These are phyloP conservation scores for Scheffersomyces insectosa DNA, from an alignment of 1,139 yeast genomes.

Conservation along the genomic window DNA sequence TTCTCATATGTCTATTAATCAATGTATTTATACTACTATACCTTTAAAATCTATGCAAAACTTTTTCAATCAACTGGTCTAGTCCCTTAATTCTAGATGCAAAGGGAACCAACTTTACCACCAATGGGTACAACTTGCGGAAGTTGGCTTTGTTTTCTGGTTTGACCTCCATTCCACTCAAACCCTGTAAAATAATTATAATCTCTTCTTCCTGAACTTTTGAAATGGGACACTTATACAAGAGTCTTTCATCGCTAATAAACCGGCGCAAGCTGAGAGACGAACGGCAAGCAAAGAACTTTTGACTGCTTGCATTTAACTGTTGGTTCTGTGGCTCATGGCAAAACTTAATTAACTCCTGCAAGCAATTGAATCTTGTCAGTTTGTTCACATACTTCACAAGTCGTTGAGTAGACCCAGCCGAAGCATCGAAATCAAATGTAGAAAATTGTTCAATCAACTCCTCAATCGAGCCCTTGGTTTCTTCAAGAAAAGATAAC, in stretches of 20 bases:
- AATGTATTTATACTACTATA: background rate
- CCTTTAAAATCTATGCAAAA: conserved; percentile 1
- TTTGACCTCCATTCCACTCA: conserved; percentile 12
- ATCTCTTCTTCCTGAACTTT: conserved; percentile 38
- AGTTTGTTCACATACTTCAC: conserved; percentile 21
- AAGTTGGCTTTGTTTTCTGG: conserved; percentile 4
- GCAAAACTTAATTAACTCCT: conserved; percentile 31
- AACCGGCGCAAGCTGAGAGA: conserved; percentile 37
- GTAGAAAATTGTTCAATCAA: conserved; percentile 18
- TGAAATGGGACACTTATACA: conserved; percentile 35
- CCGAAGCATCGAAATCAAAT: conserved; percentile 28
- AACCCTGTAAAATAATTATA: conserved; percentile 25
- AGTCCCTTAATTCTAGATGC: conserved; percentile 20
- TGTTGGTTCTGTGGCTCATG: conserved; percentile 11
- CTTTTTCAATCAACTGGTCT: conserved; percentile 9
- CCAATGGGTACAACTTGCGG: conserved; percentile 18
- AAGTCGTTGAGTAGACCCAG: conserved; percentile 35
- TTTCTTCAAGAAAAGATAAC: conserved; percentile 5
- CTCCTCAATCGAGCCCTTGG: conserved; percentile 1
- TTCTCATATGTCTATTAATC: too few species aligned
- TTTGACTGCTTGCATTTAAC: conserved; percentile 21
- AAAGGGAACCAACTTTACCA: conserved; percentile 29
- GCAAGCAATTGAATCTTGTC: conserved; percentile 33
- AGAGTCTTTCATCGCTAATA: conserved; percentile 33
- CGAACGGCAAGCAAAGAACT: conserved; percentile 29